These are phyloP conservation scores for Cercophora samala DNA, from an alignment of 495 filamentous ascomycete genomes.

Conservation along the genomic window DNA sequence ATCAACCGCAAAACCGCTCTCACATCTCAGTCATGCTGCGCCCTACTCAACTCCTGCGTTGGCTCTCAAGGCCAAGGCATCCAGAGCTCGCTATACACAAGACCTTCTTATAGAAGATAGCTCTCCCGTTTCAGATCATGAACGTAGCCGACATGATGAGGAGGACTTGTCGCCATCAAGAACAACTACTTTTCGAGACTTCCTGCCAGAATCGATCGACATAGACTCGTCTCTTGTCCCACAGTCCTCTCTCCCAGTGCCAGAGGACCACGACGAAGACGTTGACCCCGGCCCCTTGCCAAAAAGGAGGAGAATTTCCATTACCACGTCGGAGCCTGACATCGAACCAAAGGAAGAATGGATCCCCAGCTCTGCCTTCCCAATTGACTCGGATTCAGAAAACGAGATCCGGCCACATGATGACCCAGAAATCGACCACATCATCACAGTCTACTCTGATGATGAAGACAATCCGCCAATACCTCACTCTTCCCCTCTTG, in stretches of 20 bases:
- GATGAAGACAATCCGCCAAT: background rate
- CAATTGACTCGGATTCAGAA: conserved; percentile 1
- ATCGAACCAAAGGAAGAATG: conserved; percentile 10
- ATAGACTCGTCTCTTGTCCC: conserved; percentile 29
- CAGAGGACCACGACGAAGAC: conserved; percentile 10
- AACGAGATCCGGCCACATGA: background rate
- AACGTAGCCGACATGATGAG: background rate
- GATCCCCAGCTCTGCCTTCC: conserved; percentile 3
- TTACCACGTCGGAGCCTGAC: conserved; percentile 21
- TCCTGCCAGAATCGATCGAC: conserved; percentile 36
- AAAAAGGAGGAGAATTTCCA: conserved; percentile 32
- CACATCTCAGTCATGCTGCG: background rate
- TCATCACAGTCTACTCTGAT: background rate
- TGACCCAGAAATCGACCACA: background rate
- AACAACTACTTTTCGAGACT: conserved; percentile 1
- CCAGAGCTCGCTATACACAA: conserved; percentile 24
- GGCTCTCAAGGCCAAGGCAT: conserved; percentile 21
- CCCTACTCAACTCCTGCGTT: conserved; percentile 26
- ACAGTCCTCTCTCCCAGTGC: conserved; percentile 17
- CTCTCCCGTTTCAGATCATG: conserved; percentile 12
- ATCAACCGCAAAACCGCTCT: conserved; percentile 25
- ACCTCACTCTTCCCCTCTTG: background rate
- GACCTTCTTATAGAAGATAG: conserved; percentile 31
- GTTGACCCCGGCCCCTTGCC: conserved; percentile 19
- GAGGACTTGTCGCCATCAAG: background rate